Evolutionary conservation across 805 yeast genomes (phyloP), one percentile per base, ranked within the genome.

Genomic region (Wickerhamomyces hampshirensis): DNA sequence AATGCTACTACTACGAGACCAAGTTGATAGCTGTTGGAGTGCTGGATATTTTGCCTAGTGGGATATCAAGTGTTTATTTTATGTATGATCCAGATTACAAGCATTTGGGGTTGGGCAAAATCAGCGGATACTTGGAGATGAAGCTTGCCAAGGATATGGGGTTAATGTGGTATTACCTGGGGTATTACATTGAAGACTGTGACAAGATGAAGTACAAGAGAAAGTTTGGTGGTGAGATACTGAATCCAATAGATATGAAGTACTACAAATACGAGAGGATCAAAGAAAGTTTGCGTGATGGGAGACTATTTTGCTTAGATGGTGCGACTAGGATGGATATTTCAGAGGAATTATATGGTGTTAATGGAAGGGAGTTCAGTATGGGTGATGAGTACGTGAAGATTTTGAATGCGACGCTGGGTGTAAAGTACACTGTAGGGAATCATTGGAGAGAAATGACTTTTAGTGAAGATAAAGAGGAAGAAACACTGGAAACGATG

Each of bases 1-100:
- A 86, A 51, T 73, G 85, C 53, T 88, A 86, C 52, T 84, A 81
- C 48, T 55, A 70, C 13, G 73, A 84, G 31, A 76, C 59, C 4
- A 66, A 70, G 42, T 63, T 88, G 15, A 73, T 84, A 28, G 96
- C 91, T 1, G 60, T 88, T 24, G 84, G 84, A 0, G 85, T 88
- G 1, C 52, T 83, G 21, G 97, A 88, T 57, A 62, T 88, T 15
- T 57, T 89, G 23, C 95, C 95, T 0, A 58, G 74, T 18, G 82
- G 85, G 0, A 56, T 89, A 0, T 86, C 96, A 0, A 79, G 95
- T 0, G 89, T 89, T 1, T 88, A 89, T 55, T 84, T 89, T 54
- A 76, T 88, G 10, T 86, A 93, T 84, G 89, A 87, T 53, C 93
- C 94, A 0, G 89, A 78, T 36, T 81, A 68, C 52, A 77, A 80